Evolutionary conservation across 345 rosid species (phyloP), one percentile per base, ranked within the genome.

Genomic region (Luvunga scandens): DNA sequence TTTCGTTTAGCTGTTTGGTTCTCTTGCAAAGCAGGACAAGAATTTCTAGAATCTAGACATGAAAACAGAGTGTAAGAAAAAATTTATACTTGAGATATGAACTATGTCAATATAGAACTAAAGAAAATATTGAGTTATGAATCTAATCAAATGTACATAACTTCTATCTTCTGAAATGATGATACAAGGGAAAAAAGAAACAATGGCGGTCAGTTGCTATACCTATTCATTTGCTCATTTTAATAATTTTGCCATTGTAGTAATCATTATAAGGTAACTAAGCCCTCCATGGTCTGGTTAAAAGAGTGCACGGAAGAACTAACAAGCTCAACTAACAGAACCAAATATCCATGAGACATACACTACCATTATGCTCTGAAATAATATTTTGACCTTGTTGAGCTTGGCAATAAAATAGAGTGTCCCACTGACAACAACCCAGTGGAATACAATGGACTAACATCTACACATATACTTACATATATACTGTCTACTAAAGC

Each of bases 31-130:
- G 83, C 63, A 71, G 84, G 76, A 68, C 60, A 75, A 65, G 78
- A 76, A 69, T 73, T 80, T 82, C 77, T 75, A 78, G 89, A 84
- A 81, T 83, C 98, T 90, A 85, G 27, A 88, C 64, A 78, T 45
- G 77, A 68, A 55, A 70, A 69, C 55, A 64, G 61, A 80, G 72
- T 64, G 60, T 45, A 71, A 45, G 72, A 64, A 74, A 74, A 73
- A 42, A 27, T 50, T 38, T 39, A 50, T 3, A 36, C 19, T 6
- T 34, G 67, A 70, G 48, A 48, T 6, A 14, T 14, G 13, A 50
- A 63, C 28, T 68, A 38, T 8, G 13, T 34, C 13, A 36, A 31
- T 38, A 27, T 16, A 34, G 55, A 19, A 28, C 60, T 27, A 65
- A 65, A 30, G 45, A 22, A 73, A 63, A 55, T 67, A 79, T 8